Conservation (phyloP, 202 grass and related monocot species). For the Schoenoplectus tabernaemontani region DNA sequence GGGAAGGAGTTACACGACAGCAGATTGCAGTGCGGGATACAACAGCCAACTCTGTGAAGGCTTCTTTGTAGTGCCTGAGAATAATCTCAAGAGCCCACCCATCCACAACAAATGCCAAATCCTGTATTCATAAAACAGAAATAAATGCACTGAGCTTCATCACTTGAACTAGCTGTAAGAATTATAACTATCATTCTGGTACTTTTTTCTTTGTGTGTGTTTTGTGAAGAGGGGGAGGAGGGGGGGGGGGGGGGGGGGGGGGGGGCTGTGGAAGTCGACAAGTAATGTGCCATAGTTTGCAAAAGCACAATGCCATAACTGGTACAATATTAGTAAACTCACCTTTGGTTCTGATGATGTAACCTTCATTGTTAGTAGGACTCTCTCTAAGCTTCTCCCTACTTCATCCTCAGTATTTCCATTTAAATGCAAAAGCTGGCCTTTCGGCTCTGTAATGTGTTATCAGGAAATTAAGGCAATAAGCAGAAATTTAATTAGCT, state of each 20-base stretch:
- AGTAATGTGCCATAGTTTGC: not conserved
- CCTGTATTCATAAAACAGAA: slow-evolving; percentile 40
- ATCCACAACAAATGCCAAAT: slow-evolving; percentile 96
- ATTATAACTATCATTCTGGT: not conserved
- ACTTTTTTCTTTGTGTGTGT: not conserved
- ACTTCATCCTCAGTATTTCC: slow-evolving; percentile 90
- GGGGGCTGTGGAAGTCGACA: slow-evolving; percentile 9
- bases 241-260: not conserved
- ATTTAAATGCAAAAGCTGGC: slow-evolving; percentile 88
- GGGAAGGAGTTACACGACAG: slow-evolving; percentile 93
- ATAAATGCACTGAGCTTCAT: not conserved
- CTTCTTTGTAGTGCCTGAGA: slow-evolving; percentile 53
- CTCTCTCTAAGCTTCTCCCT: slow-evolving; percentile 89
- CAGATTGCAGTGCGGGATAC: slow-evolving; percentile 89
- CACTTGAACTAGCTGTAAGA: not conserved
- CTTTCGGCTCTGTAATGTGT: slow-evolving; percentile 59
- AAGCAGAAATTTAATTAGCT: slow-evolving; percentile 8
- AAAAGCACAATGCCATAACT: not conserved
- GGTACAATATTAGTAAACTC: not conserved
- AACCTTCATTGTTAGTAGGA: slow-evolving; percentile 81
- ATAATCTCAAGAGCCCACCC: slow-evolving; percentile 98
- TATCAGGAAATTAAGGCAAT: slow-evolving; percentile 18
- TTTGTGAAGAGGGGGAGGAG: no score
- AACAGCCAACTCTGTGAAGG: slow-evolving; percentile 79
- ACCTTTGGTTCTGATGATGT: slow-evolving; percentile 95